Conservation (phyloP, 2,329 filamentous ascomycete genomes). For the Colletotrichum gigasporum region DNA sequence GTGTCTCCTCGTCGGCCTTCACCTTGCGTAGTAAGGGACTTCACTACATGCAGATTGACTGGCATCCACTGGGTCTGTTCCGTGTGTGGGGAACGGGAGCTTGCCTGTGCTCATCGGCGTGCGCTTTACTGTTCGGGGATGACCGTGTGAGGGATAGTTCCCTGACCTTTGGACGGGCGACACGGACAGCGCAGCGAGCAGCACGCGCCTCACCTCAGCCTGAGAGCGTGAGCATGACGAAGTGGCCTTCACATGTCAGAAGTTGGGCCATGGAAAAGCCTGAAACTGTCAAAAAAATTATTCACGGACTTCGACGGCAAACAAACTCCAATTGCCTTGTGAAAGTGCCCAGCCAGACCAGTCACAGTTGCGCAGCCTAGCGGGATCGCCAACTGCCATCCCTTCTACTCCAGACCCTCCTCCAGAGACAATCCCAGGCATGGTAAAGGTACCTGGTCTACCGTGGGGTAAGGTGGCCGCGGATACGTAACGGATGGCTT, state of each 20-base stretch:
- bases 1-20: background rate
- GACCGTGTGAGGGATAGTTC: background rate
- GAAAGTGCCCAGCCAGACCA: slow-evolving; percentile 10
- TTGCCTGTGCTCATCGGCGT: background rate
- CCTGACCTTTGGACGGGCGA: slow-evolving; percentile 1
- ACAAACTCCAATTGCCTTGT: slow-evolving; percentile 17
- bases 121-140: background rate
- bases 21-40: background rate
- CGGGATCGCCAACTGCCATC: slow-evolving; percentile 2
- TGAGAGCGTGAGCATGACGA: slow-evolving; percentile 6
- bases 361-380: background rate
- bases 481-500: no score
- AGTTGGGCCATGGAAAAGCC: background rate
- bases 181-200: slow-evolving; percentile 9
- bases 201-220: no score
- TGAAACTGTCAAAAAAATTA: slow-evolving; percentile 24
- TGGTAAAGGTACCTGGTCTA: background rate
- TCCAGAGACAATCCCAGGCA: background rate
- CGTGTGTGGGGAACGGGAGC: background rate
- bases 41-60: slow-evolving; percentile 9
- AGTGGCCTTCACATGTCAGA: slow-evolving; percentile 29
- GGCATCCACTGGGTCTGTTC: background rate
- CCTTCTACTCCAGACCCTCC: background rate
- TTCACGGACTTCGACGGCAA: slow-evolving; percentile 13
- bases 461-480: background rate